These are phyloP conservation scores for Fusarium nematophilum DNA, from an alignment of 2,329 filamentous ascomycete species.

Conservation along the genomic window DNA sequence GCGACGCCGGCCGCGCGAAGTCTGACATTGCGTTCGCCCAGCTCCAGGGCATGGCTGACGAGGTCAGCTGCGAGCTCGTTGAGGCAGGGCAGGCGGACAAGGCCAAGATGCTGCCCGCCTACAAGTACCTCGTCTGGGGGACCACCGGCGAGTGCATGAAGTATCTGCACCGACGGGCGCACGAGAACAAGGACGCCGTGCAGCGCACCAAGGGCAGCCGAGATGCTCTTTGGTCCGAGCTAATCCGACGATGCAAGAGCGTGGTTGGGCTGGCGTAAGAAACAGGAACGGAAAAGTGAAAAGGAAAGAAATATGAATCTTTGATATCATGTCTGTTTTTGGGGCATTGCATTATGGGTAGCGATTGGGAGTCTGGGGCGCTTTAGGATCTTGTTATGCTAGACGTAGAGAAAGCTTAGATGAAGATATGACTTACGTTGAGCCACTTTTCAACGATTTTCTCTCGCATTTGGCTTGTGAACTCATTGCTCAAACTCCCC, in stretches of 20 bases:
- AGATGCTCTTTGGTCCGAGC: slow-evolving; percentile 71
- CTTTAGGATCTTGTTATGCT: slow-evolving; percentile 37
- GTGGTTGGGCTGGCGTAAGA: slow-evolving; percentile 52
- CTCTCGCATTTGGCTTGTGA: not conserved
- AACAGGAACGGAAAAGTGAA: slow-evolving; percentile 6
- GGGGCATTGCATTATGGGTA: slow-evolving; percentile 43
- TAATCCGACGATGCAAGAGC: slow-evolving; percentile 65
- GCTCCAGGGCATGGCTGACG: slow-evolving; percentile 95
- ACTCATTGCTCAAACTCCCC: slow-evolving; percentile 46
- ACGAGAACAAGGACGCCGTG: slow-evolving; percentile 81
- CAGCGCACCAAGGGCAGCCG: slow-evolving; percentile 70
- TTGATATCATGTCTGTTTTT: slow-evolving; percentile 38
- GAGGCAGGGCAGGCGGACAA: slow-evolving; percentile 50
- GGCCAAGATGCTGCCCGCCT: slow-evolving; percentile 64
- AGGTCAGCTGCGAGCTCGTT: slow-evolving; percentile 77
- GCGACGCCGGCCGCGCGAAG: slow-evolving; percentile 57
- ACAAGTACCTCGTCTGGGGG: slow-evolving; percentile 78
- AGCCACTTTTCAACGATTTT: slow-evolving; percentile 20
- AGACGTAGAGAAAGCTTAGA: slow-evolving; percentile 42
- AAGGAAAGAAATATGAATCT: slow-evolving; percentile 25
- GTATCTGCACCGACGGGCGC: slow-evolving; percentile 71
- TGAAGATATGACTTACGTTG: slow-evolving; percentile 45
- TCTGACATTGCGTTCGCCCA: slow-evolving; percentile 67
- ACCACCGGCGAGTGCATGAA: slow-evolving; percentile 85
- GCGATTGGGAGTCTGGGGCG: slow-evolving; percentile 44